A percentile compares a stretch with the other conserved stretches of the same genome.
These are phyloP conservation scores for Leptodermis oblonga DNA, from an alignment of 257 asterid species.

Conservation along the genomic window DNA sequence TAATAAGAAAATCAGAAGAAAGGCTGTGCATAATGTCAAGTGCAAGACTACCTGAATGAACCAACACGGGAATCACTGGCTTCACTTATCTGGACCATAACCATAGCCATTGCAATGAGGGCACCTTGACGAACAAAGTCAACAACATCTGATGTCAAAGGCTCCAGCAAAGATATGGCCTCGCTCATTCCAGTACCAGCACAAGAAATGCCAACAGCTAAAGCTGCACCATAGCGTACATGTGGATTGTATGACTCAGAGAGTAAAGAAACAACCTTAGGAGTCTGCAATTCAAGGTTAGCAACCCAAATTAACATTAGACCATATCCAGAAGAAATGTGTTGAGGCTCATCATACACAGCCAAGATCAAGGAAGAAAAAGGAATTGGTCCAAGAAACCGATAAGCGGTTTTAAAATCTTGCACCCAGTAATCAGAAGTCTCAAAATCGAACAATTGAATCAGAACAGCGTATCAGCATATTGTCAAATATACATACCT, in stretches of 20 bases:
- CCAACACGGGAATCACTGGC: conserved; percentile 98
- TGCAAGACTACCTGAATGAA: conserved; percentile 59
- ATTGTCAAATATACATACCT: conserved; percentile 34
- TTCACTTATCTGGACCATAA: conserved; percentile 91
- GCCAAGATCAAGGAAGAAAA: too few relatives aligned
- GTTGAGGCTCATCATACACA: not conserved
- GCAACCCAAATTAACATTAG: conserved; percentile 5
- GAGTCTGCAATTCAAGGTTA: conserved; percentile 52
- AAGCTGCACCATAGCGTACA: conserved; percentile 97
- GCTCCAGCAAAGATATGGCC: conserved; percentile 94
- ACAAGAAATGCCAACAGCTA: conserved; percentile 97
- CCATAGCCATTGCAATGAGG: conserved; percentile 99
- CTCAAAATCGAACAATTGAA: not conserved
- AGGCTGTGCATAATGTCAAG: not conserved
- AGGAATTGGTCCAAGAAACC: not conserved
- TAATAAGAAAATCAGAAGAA: not conserved
- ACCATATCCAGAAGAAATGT: not conserved
- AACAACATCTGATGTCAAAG: conserved; percentile 89
- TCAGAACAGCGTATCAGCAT: not conserved
- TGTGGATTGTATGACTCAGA: conserved; percentile 99
- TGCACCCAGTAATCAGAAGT: not conserved
- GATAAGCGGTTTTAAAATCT: not conserved
- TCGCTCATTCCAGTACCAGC: conserved; percentile 97
- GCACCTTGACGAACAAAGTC: conserved; percentile 99
- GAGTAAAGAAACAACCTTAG: conserved; percentile 81